Conservation (phyloP, 306 rosid species). For the Corylus avellana region DNA sequence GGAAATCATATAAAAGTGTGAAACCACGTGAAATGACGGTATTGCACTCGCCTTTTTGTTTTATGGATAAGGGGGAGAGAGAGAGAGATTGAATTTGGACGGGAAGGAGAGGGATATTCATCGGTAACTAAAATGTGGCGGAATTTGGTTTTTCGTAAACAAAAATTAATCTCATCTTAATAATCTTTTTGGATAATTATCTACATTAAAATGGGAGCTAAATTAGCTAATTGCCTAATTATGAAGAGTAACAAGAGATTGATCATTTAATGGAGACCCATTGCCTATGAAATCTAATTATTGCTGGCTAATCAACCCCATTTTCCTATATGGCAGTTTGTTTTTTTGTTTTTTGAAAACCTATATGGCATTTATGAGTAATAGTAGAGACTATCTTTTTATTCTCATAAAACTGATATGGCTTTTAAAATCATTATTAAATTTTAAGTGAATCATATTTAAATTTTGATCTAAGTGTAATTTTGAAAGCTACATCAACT, state of each 20-base stretch:
- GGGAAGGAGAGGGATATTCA: not conserved
- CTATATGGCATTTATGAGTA: not conserved
- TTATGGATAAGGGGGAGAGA: slow-evolving; percentile 24
- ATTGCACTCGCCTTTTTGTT: slow-evolving; percentile 10
- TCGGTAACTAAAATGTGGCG: not conserved
- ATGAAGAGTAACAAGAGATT: not conserved
- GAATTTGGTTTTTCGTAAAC: not conserved
- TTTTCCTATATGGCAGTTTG: no score
- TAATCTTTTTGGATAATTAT: not conserved
- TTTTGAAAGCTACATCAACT: no score
- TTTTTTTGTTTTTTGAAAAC: no score
- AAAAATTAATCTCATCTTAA: not conserved
- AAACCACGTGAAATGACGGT: slow-evolving; percentile 1
- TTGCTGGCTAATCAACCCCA: no score
- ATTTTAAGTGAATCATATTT: no score
- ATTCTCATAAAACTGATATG: no score
- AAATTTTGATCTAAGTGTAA: no score
- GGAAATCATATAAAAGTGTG: slow-evolving; percentile 1
- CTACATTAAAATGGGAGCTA: no score
- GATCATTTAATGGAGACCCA: not conserved
- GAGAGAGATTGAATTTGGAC: slow-evolving; percentile 16
- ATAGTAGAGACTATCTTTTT: no score
- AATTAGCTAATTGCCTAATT: no score
- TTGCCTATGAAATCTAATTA: not conserved
- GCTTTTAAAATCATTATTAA: no score